Conservation (phyloP, 2,329 filamentous ascomycete species). For the Aspergillus proliferans region DNA sequence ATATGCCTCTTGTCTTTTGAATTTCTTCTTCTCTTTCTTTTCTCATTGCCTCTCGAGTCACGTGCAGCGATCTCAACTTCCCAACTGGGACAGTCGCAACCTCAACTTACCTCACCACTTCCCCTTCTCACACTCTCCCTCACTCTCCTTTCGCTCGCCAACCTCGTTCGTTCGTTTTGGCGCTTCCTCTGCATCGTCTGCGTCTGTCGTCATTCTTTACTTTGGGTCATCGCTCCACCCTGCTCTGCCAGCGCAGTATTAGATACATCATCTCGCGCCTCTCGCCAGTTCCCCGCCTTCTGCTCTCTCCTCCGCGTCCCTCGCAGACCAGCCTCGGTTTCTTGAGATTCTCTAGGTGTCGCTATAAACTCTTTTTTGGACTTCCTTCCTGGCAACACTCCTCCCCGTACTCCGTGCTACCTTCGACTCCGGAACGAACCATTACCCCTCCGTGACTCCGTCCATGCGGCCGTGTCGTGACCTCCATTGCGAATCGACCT, state of each 20-base stretch:
- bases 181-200: background rate
- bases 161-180: background rate
- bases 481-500: background rate
- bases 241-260: background rate
- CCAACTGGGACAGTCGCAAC: background rate
- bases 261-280: background rate
- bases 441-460: background rate
- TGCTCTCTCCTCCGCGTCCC: background rate
- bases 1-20: too few relatives aligned
- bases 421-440: background rate
- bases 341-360: background rate
- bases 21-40: background rate
- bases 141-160: background rate
- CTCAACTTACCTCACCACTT: background rate
- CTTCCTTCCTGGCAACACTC: background rate
- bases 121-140: background rate
- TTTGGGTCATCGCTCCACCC: background rate
- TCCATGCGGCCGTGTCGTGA: constrained; percentile 11
- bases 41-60: background rate
- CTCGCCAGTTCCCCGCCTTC: background rate
- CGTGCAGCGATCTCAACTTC: too few relatives aligned
- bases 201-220: background rate
- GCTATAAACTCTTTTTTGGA: background rate
- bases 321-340: background rate
- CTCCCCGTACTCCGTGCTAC: background rate